A percentile compares a stretch with the other conserved stretches of the same genome.
Evolutionary conservation across 192 early-diverging fungal genomes (phyloP).

Genomic region (Backusella australiensis): DNA sequence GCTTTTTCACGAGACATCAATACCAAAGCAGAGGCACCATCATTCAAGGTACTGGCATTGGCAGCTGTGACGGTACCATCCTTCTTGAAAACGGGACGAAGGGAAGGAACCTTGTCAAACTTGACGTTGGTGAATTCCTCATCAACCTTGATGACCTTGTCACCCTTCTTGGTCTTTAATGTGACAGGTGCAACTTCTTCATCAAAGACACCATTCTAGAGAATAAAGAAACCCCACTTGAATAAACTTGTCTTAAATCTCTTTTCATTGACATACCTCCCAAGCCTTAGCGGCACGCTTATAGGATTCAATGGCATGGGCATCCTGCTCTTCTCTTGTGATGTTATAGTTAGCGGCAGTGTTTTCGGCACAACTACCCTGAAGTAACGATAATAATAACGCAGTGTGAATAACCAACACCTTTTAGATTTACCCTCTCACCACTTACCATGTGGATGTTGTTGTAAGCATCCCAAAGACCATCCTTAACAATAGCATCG

Average conservation of each 20-base stretch:
- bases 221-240: not conserved
- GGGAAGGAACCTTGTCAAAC: conserved; percentile 80
- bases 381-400: not conserved
- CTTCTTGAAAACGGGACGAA: conserved; percentile 85
- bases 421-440: not conserved
- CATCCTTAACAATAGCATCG: conserved; percentile 95
- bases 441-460: conserved; percentile 62
- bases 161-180: conserved; percentile 82
- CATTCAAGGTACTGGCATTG: conserved; percentile 93
- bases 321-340: conserved; percentile 88
- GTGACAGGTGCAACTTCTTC: conserved; percentile 84
- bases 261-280: conserved; percentile 44
- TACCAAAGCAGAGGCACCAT: conserved; percentile 92
- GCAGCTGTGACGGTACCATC: conserved; percentile 93
- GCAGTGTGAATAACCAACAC: not conserved
- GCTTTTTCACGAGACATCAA: conserved; percentile 79
- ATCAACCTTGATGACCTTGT: conserved; percentile 74
- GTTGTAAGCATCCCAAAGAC: conserved; percentile 96
- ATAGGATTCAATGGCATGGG: conserved; percentile 83
- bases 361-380: conserved; percentile 79
- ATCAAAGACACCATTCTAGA: conserved; percentile 66
- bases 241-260: not conserved
- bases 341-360: conserved; percentile 87
- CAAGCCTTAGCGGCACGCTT: conserved; percentile 86
- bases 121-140: conserved; percentile 95